Base-by-base conservation (phyloP, 345 rosid species). In the Arabidopsis suecica region DNA sequence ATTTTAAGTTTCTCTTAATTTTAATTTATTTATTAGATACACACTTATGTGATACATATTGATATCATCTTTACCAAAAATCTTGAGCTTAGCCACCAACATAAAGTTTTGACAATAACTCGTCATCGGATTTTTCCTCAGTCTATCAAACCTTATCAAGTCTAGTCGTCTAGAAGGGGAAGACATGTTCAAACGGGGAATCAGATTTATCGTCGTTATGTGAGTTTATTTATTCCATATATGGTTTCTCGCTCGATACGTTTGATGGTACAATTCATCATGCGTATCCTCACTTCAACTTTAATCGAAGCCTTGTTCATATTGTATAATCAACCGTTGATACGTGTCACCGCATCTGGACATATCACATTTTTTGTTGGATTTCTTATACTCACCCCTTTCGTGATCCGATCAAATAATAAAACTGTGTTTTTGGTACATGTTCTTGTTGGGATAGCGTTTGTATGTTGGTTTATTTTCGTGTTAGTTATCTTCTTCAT, bases 381-480 rank as follows among this genome's bases (percentile, higher is more conserved):
- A 32, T 28, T 9, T 47, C 40, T 44, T 14, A 30, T 44, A n/a
- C 28, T 64, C 9, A 9, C 25, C 12, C 40, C 9, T 45, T 64
- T 64, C 28, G 33, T 57, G 56, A 32, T n/a, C 48, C 23, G 10
- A 33, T 58, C 56, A 41, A 40, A 54, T 57, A 58, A 45, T 32
- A 70, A 4, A 22, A 22, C 0, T 70, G 37, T 3, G 34, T 48
- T 59, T 12, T 58, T 38, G 37, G 40, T 37, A 10, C 33, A 60
- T 45, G 37, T 60, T 22, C 9, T 22, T 71, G 74, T 47, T 70
- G 74, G n/a, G 1, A 5, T 60, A 36, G 34, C 34, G 5, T 71
- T 71, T 71, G 75, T 49, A 36, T 60, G 32, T 25, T 71, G 67
- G 38, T 71, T 38, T 60, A 49, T 71, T 60, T 60, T 48, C n/a